Percentiles rank a stretch among this genome's conserved stretches.
These are phyloP conservation scores for Xanthoconium purpureum DNA, from an alignment of 768 basidiomycete species.

Conservation along the genomic window DNA sequence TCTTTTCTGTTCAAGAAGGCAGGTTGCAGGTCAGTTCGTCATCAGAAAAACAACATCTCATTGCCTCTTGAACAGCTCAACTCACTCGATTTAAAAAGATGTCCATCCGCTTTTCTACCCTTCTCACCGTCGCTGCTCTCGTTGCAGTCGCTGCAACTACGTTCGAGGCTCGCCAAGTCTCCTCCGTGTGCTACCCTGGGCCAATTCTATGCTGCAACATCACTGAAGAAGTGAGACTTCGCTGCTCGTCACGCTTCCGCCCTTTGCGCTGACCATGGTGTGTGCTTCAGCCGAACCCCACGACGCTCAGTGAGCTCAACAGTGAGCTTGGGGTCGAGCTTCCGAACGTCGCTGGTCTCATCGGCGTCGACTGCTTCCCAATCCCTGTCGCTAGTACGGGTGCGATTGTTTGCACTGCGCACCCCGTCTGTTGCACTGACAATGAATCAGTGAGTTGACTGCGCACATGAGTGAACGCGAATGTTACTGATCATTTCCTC, in stretches of 20 bases:
- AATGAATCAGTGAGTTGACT: slow-evolving; percentile 4
- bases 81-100: not conserved
- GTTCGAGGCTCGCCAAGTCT: no score
- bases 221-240: not conserved
- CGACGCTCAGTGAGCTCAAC: not conserved
- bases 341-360: not conserved
- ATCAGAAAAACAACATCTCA: not conserved
- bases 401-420: not conserved
- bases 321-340: not conserved
- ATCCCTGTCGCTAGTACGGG: not conserved
- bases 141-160: not conserved
- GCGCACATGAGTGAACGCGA: no score
- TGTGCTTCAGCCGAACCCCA: not conserved
- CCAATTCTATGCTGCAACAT: slow-evolving; percentile 2
- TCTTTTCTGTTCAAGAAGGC: slow-evolving; percentile 7
- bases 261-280: not conserved
- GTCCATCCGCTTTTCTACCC: slow-evolving; percentile 1
- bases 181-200: slow-evolving; percentile 8
- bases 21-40: not conserved
- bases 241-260: not conserved
- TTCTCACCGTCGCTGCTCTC: slow-evolving; percentile 11
- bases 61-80: not conserved
- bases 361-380: slow-evolving; percentile 4
- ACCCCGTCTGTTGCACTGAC: slow-evolving; percentile 16
- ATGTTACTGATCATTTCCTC: not conserved